These are phyloP conservation scores for Chytriomyces sp. DNA, from an alignment of 192 early-diverging fungal genomes.

Conservation along the genomic window DNA sequence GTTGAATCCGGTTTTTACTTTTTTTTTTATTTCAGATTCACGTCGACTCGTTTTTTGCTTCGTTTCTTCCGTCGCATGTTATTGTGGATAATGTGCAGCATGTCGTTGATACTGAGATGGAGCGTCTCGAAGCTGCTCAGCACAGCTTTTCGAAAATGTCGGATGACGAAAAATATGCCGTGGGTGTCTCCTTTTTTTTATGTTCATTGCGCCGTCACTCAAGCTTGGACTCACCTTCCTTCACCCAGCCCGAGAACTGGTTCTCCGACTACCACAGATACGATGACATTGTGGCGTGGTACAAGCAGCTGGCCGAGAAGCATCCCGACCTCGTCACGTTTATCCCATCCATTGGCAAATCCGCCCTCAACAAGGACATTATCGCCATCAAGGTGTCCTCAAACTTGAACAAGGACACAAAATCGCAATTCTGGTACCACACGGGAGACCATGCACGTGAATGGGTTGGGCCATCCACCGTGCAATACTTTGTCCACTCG, in stretches of 20 bases:
- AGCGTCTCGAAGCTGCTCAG: slow-evolving; percentile 5
- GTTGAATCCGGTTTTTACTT: neutral
- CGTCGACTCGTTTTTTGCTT: slow-evolving; percentile 16
- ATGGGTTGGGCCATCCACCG: slow-evolving; percentile 58
- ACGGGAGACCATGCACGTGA: slow-evolving; percentile 59
- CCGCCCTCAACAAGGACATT: slow-evolving; percentile 59
- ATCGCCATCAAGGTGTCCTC: slow-evolving; percentile 60
- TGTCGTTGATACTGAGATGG: slow-evolving; percentile 25
- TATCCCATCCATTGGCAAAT: slow-evolving; percentile 66
- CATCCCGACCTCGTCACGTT: slow-evolving; percentile 57
- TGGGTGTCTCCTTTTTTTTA: neutral
- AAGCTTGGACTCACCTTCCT: neutral
- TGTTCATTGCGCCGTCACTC: too few species aligned
- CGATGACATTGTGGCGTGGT: slow-evolving; percentile 56
- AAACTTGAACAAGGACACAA: slow-evolving; percentile 39
- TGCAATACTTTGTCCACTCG: slow-evolving; percentile 56
- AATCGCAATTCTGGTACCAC: slow-evolving; percentile 50
- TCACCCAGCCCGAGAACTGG: slow-evolving; percentile 39
- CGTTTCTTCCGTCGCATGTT: neutral
- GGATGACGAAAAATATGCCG: neutral
- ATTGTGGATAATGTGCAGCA: slow-evolving; percentile 22
- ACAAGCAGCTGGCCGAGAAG: slow-evolving; percentile 48
- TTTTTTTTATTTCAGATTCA: neutral
- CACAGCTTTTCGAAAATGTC: neutral
- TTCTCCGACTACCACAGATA: slow-evolving; percentile 58